These are phyloP conservation scores for Rhazya stricta DNA, from an alignment of 257 asterid genomes.

Conservation along the genomic window DNA sequence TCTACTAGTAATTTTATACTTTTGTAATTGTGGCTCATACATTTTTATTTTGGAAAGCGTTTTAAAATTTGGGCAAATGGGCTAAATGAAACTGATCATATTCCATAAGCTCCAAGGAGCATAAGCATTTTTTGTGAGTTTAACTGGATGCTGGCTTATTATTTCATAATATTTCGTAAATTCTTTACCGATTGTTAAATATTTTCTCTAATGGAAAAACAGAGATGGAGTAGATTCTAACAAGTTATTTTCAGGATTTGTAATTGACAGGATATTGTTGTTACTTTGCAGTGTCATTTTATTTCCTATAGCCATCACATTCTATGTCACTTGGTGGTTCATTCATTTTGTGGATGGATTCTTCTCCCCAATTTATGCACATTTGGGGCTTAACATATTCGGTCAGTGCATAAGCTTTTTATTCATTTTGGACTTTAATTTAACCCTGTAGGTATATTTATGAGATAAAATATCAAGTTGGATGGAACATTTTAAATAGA, in stretches of 20 bases:
- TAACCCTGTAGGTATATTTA: not conserved
- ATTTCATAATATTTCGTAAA: not conserved
- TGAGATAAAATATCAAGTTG: not conserved
- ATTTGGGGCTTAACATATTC: constrained; percentile 61
- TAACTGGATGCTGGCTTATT: not conserved
- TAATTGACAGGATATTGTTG: constrained; percentile 6
- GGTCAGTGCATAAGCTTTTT: constrained; percentile 35
- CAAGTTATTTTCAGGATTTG: not conserved
- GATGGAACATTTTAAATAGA: too few species aligned
- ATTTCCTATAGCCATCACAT: constrained; percentile 74
- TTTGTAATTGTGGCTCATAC: not conserved
- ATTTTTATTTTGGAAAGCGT: not conserved
- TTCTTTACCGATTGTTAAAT: not conserved
- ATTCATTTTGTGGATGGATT: constrained; percentile 76
- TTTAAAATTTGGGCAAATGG: not conserved
- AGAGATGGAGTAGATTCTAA: not conserved
- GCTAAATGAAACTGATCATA: not conserved
- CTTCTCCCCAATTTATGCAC: constrained; percentile 70
- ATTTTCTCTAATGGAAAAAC: not conserved
- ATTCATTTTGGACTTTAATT: not conserved
- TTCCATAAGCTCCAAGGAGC: not conserved
- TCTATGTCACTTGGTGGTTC: constrained; percentile 78
- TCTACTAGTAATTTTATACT: not conserved
- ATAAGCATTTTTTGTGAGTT: not conserved
- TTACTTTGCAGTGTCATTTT: constrained; percentile 62